Percentiles rank a stretch among this genome's conserved stretches.
Conservation (phyloP, 1,284 basidiomycete species). For the Spongiforma sp. region DNA sequence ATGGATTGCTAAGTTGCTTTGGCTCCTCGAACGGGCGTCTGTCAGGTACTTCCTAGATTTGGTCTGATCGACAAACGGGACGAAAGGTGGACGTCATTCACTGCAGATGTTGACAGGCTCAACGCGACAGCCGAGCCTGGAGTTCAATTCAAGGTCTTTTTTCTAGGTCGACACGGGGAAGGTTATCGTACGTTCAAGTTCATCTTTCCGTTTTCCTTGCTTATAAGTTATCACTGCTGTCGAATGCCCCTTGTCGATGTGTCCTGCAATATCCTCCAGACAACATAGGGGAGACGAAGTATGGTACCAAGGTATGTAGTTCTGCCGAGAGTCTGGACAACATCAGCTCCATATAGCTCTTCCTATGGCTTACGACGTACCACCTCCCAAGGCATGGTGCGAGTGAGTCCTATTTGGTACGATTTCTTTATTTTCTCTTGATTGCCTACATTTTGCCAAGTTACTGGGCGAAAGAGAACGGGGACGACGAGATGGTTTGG, state of each 20-base stretch:
- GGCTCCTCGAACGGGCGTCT: not conserved
- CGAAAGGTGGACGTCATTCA: conserved; percentile 60
- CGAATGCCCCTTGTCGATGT: too few relatives aligned
- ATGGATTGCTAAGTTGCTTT: not conserved
- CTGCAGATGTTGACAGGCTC: conserved; percentile 46
- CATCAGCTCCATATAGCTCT: too few relatives aligned
- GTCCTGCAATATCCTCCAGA: conserved; percentile 50
- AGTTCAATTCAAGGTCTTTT: conserved; percentile 65
- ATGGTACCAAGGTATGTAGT: conserved; percentile 59
- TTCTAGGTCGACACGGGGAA: conserved; percentile 74
- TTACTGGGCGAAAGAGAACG: conserved; percentile 72
- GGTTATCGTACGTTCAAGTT: conserved; percentile 47
- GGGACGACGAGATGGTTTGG: conserved; percentile 78
- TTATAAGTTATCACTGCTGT: too few relatives aligned
- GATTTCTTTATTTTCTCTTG: not conserved
- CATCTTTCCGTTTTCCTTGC: not conserved
- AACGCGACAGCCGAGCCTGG: conserved; percentile 47
- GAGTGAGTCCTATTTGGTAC: conserved; percentile 46
- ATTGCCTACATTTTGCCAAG: conserved; percentile 35
- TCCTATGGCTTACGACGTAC: not conserved
- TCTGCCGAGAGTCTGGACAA: not conserved
- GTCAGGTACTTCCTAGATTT: conserved; percentile 62
- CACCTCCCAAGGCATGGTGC: conserved; percentile 50
- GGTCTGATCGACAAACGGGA: conserved; percentile 60
- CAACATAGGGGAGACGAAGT: conserved; percentile 74